Evolutionary conservation across 2,329 filamentous ascomycete genomes (phyloP), one percentile per base, ranked within the genome.

Genomic region (Colletotrichum phormii): DNA sequence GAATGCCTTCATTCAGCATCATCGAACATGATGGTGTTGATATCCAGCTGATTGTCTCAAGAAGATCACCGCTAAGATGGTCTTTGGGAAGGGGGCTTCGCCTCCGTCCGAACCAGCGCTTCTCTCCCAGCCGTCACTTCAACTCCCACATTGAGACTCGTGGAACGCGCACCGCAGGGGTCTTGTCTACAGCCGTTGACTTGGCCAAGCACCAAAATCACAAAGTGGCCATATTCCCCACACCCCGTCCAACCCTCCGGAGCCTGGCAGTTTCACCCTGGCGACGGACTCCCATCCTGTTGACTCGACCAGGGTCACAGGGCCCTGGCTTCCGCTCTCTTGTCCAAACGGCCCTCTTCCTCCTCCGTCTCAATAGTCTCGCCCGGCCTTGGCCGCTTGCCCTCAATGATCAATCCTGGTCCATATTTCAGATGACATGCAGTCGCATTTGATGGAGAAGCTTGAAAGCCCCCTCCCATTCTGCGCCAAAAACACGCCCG

Each of bases 231-330:
- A 55, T 69, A 72, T 72, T 72, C 65, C 70, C 70, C 70, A 69
- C 70, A 64, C 22, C 53, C 18, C 26, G 58, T 57, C 60, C 59
- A 72, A 60, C 31, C 46, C 53, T 69, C 65, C 65, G 60, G 70
- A 69, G 65, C 58, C 70, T 72, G 70, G 24, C 64, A 60, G 70
- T 72, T 72, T 72, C 65, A 72, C 49, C 37, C 70, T 72, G 60
- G 59, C 65, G 59, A 64, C 59, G 70, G 31, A 46, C 70, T 69
- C 60, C 65, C 70, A 64, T 72, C 65, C 65, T 72, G 70, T 55
- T 65, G 61, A 54, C 59, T 12, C n/a, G 65, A 64, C 65, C 33
- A 64, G 69, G 69, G 51, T 31, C 58, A 29, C 26, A 64, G 60
- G 60, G 26, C 35, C 66, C 66, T 26, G 59, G 60, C 18, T 37